Evolutionary conservation across 129 eudicot species (phyloP).

Genomic region (Pittosporum tobira): DNA sequence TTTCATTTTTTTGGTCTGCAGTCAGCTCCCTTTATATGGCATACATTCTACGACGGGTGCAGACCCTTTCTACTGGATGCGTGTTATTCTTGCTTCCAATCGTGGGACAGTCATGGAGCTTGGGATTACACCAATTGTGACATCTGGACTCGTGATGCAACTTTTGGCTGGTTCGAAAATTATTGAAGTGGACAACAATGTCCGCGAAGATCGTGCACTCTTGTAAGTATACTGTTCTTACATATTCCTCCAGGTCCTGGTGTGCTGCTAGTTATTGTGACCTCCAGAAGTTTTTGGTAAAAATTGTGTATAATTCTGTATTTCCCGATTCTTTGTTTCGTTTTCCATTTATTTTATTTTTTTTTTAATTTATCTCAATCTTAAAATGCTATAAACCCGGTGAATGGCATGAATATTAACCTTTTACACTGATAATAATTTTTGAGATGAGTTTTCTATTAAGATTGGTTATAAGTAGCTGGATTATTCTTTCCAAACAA

Average conservation of each 20-base stretch:
- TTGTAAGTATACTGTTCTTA: constrained; percentile 22
- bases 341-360: neutral
- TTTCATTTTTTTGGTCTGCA: constrained; percentile 50
- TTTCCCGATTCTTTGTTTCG: no score
- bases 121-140: constrained; percentile 45
- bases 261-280: neutral
- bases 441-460: no score
- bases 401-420: no score
- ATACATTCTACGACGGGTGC: constrained; percentile 50
- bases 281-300: no score
- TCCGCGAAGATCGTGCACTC: constrained; percentile 54
- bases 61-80: constrained; percentile 64
- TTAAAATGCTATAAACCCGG: no score
- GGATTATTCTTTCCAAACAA: no score
- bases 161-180: constrained; percentile 39
- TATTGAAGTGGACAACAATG: constrained; percentile 42
- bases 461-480: no score
- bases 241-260: neutral
- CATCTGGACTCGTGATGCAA: constrained; percentile 44
- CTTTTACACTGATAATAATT: no score
- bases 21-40: constrained; percentile 65
- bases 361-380: neutral
- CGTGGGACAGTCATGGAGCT: constrained; percentile 59
- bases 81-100: constrained; percentile 49
- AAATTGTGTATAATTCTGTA: neutral